A percentile compares a stretch with the other conserved stretches of the same genome.
Evolutionary conservation across 2,329 filamentous ascomycete genomes (phyloP).

Genomic region (Arthrobotrys sinensis): DNA sequence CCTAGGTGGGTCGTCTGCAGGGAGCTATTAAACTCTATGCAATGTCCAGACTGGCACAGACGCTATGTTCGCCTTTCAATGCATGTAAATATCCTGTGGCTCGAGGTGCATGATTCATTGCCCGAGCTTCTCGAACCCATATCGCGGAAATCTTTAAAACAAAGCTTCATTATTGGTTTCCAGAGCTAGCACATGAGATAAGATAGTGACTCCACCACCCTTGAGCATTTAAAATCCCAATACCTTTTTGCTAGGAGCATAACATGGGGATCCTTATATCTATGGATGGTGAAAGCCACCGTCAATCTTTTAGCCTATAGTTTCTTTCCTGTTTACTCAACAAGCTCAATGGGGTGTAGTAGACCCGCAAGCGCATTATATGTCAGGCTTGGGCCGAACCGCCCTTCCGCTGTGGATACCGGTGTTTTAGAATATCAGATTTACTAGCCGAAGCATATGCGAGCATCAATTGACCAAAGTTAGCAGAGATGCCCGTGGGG

Average conservation of each 20-base stretch:
- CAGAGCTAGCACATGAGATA: too few relatives aligned
- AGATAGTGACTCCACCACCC: too few relatives aligned
- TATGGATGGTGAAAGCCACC: neutral
- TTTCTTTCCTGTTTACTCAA: slow-evolving; percentile 11
- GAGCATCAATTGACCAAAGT: too few relatives aligned
- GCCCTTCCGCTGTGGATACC: slow-evolving; percentile 8
- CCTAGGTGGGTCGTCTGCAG: slow-evolving; percentile 1
- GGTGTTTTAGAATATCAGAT: neutral
- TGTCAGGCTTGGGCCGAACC: slow-evolving; percentile 15
- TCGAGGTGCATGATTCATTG: neutral
- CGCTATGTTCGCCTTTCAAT: slow-evolving; percentile 8
- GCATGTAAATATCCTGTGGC: neutral
- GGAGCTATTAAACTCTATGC: neutral
- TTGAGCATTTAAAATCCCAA: too few relatives aligned
- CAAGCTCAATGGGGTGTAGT: neutral
- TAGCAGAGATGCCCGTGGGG: too few relatives aligned
- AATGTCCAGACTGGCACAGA: neutral
- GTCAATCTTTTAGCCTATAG: neutral
- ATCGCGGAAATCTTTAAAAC: neutral
- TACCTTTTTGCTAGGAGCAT: neutral
- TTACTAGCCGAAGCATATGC: neutral
- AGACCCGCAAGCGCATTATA: neutral
- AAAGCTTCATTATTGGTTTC: too few relatives aligned
- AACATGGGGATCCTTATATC: neutral
- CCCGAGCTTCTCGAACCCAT: neutral